Base-by-base conservation (phyloP, 148 eudicot genomes). In the Beta vulgaris region DNA sequence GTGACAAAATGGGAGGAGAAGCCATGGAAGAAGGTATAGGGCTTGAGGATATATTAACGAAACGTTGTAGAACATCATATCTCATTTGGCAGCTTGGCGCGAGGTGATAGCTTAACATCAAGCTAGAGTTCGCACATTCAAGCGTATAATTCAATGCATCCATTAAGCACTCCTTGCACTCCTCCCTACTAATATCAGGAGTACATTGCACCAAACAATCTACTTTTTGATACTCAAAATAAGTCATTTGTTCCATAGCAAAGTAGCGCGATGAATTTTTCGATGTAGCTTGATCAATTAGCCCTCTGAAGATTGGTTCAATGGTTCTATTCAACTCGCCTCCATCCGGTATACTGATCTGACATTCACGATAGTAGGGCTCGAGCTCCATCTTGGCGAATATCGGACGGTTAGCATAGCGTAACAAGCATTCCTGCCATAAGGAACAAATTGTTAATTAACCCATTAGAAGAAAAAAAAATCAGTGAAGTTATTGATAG, bases 141-240 rank as follows among this genome's bases (percentile, higher is more conserved):
- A 60, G 36, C 37, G 64, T 60, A 60, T 3, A 29, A 28, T 60
- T 60, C 64, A 60, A 28, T 4, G 21, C 64, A 28, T 60, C 64
- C 64, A 32, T 31, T 32, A 60, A 60, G 9, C 64, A 60, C 6
- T 31, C 37, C 21, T 31, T 16, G 35, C 64, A 60, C 16, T 60
- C 19, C 19, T 60, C 36, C 21, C 36, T 29, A 28, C 36, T 60
- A 1, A 60, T 18, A 60, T 60, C 36, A 0, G 64, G 64, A 3
- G 64, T 60, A 60, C 64, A 60, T 60, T 60, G 64, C 64, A 60
- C 35, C 35, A 60, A 60, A 60, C 64, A 3, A 60, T 60, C 29
- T 31, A 60, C 37, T 14, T 31, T 60, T 25, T 60, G 64, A 31
- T 60, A 31, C 21, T 60, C 36, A 60, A 60, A 60, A 31, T 60